Evolutionary conservation across 768 basidiomycete genomes (phyloP).

Genomic region (Dendrothele bispora): DNA sequence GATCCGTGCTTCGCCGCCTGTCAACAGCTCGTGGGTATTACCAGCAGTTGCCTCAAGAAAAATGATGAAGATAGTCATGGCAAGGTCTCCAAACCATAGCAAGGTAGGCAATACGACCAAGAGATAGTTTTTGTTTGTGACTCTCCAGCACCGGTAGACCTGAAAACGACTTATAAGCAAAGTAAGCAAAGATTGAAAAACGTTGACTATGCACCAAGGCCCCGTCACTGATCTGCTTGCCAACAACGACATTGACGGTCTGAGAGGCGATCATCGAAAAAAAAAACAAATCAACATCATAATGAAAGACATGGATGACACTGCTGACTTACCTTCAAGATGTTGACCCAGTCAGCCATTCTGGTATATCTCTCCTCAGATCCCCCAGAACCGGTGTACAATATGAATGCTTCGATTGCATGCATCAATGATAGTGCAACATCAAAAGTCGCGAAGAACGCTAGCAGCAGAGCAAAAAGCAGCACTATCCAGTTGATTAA

Average conservation of each 20-base stretch:
- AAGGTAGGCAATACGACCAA: neutral
- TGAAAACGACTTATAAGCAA: constrained; percentile 1
- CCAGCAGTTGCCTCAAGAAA: constrained; percentile 1
- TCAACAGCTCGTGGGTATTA: constrained; percentile 1
- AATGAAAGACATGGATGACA: neutral
- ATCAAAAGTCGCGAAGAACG: constrained; percentile 9
- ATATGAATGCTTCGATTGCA: constrained; percentile 13
- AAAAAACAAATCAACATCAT: too few relatives aligned
- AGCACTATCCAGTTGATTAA: constrained; percentile 14
- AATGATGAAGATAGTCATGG: neutral
- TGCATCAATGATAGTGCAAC: constrained; percentile 9
- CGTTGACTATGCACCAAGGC: constrained; percentile 4
- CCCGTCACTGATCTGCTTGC: constrained; percentile 10
- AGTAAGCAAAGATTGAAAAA: neutral
- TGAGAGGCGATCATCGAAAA: neutral
- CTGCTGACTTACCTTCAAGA: constrained; percentile 6
- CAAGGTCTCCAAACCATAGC: neutral
- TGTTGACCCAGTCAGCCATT: constrained; percentile 13
- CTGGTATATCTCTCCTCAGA: constrained; percentile 4
- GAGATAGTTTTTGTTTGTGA: constrained; percentile 1
- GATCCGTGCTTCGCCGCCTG: neutral
- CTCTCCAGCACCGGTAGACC: constrained; percentile 9
- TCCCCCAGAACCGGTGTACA: constrained; percentile 10
- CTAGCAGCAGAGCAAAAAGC: constrained; percentile 8
- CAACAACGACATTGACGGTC: constrained; percentile 5